phyloP scores from a whole-genome alignment of 164 flowering plant species.

The Litsea cubeba region DNA sequence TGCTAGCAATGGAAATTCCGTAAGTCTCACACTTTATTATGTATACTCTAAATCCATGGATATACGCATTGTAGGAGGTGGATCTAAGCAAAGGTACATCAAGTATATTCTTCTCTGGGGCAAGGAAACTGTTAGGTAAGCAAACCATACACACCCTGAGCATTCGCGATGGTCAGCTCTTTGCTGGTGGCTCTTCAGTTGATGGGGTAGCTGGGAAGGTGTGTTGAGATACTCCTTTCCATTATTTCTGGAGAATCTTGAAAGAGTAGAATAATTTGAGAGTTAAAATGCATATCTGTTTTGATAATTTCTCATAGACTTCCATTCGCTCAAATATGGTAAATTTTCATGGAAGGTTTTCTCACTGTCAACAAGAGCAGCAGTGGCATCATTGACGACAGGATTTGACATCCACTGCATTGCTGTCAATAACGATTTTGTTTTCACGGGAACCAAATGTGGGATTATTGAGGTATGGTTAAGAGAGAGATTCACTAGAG shows the following conservation, averaged over 20 bases:
- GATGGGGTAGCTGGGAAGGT: conserved; percentile 83
- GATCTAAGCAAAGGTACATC: conserved; percentile 39
- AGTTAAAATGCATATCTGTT: not conserved
- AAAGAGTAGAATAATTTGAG: not conserved
- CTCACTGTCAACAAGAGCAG: conserved; percentile 41
- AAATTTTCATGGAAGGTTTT: conserved; percentile 44
- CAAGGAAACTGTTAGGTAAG: conserved; percentile 59
- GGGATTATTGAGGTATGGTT: conserved; percentile 70
- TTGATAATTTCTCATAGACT: not conserved
- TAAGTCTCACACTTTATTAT: too few relatives aligned
- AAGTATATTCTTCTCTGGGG: conserved; percentile 50
- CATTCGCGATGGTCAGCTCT: conserved; percentile 38
- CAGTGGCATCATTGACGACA: conserved; percentile 38
- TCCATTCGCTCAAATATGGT: not conserved
- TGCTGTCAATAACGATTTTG: conserved; percentile 45
- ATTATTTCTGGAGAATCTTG: not conserved
- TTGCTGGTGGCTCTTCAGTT: conserved; percentile 59
- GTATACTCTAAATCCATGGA: not conserved
- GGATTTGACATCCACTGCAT: conserved; percentile 46
- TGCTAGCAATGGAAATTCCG: too few relatives aligned
- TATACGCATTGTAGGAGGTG: conserved; percentile 42
- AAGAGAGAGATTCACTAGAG: conserved; percentile 44
- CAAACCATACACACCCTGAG: conserved; percentile 46
- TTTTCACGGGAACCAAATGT: conserved; percentile 55
- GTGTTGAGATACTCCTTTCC: conserved; percentile 4